Percentiles rank a stretch among this genome's conserved stretches.
Evolutionary conservation across 164 flowering plant species (phyloP).

Genomic region (Houttuynia cordata): DNA sequence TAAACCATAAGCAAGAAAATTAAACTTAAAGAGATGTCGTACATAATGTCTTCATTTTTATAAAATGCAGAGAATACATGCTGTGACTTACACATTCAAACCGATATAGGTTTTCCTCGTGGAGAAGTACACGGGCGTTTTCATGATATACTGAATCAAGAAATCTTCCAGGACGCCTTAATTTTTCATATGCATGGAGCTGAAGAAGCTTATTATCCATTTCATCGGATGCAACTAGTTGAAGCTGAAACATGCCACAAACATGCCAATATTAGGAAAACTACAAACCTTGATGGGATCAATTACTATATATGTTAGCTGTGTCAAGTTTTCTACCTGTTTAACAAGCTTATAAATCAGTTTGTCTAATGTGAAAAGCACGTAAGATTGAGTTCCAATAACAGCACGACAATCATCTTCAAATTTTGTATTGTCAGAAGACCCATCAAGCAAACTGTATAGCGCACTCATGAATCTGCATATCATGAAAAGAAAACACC

Average conservation of each 20-base stretch:
- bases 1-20: neutral
- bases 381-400: constrained; percentile 88
- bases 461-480: constrained; percentile 79
- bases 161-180: constrained; percentile 55
- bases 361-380: constrained; percentile 89
- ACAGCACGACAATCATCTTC: constrained; percentile 96
- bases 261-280: neutral
- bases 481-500: neutral
- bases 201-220: constrained; percentile 90
- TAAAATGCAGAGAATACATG: too few relatives aligned
- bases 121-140: constrained; percentile 81
- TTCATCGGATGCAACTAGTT: constrained; percentile 70
- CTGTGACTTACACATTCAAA: constrained; percentile 65
- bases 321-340: constrained; percentile 29
- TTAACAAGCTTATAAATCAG: constrained; percentile 77
- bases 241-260: constrained; percentile 46
- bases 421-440: constrained; percentile 82
- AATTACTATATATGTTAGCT: neutral
- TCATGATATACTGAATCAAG: constrained; percentile 71
- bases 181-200: constrained; percentile 75
- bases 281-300: neutral
- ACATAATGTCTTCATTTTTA: too few relatives aligned
- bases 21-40: too few relatives aligned
- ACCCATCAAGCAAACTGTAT: constrained; percentile 76
- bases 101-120: constrained; percentile 80